Evolutionary conservation across 1,139 yeast genomes (phyloP).

Genomic region (Scheffersomyces lignicola): DNA sequence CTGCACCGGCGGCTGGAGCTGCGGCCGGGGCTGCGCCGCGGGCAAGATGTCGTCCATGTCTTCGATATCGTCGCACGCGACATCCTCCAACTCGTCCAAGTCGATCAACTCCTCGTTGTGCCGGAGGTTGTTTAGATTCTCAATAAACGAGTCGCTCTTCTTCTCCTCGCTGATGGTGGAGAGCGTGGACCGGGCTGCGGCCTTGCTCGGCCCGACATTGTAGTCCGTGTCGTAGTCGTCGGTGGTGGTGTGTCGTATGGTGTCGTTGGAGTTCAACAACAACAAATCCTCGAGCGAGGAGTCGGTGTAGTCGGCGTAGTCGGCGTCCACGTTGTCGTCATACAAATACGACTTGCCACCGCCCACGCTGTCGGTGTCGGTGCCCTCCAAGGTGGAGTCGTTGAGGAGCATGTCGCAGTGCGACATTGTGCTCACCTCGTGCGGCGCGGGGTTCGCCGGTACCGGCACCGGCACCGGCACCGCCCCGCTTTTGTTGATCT

Average conservation of each 20-base stretch:
- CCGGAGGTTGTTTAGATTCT: constrained; percentile 31
- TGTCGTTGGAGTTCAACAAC: constrained; percentile 23
- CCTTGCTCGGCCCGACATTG: too few species aligned
- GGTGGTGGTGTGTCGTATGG: constrained; percentile 18
- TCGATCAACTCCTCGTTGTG: constrained; percentile 27
- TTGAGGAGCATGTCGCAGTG: constrained; percentile 2
- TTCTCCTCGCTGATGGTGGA: constrained; percentile 4
- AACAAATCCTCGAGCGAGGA: constrained; percentile 24
- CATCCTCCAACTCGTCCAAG: constrained; percentile 15
- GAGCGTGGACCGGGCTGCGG: background rate
- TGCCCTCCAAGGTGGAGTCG: constrained; percentile 15
- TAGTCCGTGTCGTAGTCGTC: constrained; percentile 9
- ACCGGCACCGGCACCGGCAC: constrained; percentile 1
- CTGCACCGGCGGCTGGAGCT: background rate
- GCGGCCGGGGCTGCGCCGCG: background rate
- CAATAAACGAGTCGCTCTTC: constrained; percentile 9
- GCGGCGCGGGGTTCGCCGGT: background rate
- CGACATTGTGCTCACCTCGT: background rate
- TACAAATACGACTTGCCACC: constrained; percentile 8
- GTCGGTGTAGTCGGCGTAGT: constrained; percentile 11
- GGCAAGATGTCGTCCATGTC: background rate
- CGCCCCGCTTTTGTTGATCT: background rate
- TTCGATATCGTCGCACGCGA: constrained; percentile 14
- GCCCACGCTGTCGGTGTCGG: constrained; percentile 8
- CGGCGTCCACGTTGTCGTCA: constrained; percentile 7